phyloP scores from a whole-genome alignment of 345 rosid species.

The Sapria himalayana region DNA sequence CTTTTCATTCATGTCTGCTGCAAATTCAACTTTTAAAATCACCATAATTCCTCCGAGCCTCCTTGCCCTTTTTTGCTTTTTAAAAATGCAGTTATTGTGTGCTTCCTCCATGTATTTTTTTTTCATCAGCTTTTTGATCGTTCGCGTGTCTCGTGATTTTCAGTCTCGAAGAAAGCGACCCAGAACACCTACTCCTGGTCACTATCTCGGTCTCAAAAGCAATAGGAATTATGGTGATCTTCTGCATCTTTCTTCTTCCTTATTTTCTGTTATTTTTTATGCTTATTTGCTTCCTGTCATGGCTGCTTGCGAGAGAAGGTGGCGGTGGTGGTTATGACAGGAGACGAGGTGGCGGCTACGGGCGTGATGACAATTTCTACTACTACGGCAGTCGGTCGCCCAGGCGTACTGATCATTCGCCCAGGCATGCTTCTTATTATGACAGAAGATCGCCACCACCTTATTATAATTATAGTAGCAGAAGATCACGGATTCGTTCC shows the following conservation, averaged over 20 bases:
- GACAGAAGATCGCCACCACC: constrained; percentile 39
- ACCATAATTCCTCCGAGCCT: too few species aligned
- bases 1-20: too few species aligned
- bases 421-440: constrained; percentile 42
- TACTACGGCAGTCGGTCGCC: constrained; percentile 46
- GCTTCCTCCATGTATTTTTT: too few species aligned
- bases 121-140: too few species aligned
- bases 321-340: constrained; percentile 49
- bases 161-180: constrained; percentile 97
- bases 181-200: constrained; percentile 97
- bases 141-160: too few species aligned
- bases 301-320: constrained; percentile 11
- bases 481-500: constrained; percentile 10
- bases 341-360: constrained; percentile 20
- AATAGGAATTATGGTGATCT: constrained; percentile 47
- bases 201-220: constrained; percentile 90
- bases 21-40: too few species aligned
- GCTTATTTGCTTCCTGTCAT: background rate
- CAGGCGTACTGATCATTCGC: constrained; percentile 64
- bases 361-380: constrained; percentile 54
- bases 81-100: too few species aligned
- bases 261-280: background rate
- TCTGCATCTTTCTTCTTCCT: background rate
- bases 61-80: too few species aligned
- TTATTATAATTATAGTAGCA: constrained; percentile 35